phyloP scores from a whole-genome alignment of 2,329 filamentous ascomycete genomes.

The Pyrenophora graminea region DNA sequence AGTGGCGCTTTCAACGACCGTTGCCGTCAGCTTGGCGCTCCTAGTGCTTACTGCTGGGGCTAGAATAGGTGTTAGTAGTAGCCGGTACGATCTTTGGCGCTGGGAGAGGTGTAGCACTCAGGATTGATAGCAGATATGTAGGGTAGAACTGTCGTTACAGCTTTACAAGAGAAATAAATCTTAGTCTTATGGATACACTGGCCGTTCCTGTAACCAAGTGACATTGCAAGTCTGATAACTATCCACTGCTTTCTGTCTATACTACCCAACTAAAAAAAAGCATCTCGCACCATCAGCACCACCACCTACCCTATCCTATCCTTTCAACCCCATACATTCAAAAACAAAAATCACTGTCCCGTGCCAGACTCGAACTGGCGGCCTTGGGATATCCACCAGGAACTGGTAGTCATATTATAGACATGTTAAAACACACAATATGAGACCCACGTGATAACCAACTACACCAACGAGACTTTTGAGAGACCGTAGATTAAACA shows the following conservation, averaged over 20 bases:
- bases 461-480: conserved; percentile 13
- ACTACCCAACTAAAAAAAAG: too few relatives aligned
- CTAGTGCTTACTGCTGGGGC: not conserved
- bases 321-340: not conserved
- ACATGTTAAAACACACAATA: conserved; percentile 1
- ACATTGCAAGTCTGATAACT: too few relatives aligned
- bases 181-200: too few relatives aligned
- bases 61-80: not conserved
- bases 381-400: conserved; percentile 10
- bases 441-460: conserved; percentile 19
- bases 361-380: conserved; percentile 15
- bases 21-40: not conserved
- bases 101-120: too few relatives aligned
- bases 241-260: too few relatives aligned
- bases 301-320: too few relatives aligned
- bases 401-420: not conserved
- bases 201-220: too few relatives aligned
- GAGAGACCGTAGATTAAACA: conserved; percentile 4
- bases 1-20: not conserved
- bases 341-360: conserved; percentile 9
- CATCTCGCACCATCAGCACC: too few relatives aligned
- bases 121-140: too few relatives aligned
- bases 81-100: too few relatives aligned
- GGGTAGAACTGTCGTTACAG: too few relatives aligned
- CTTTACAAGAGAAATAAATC: too few relatives aligned